Percentiles rank a stretch among this genome's conserved stretches.
phyloP scores from a whole-genome alignment of 78 protist genomes.

The Chrysochromulina parva region DNA sequence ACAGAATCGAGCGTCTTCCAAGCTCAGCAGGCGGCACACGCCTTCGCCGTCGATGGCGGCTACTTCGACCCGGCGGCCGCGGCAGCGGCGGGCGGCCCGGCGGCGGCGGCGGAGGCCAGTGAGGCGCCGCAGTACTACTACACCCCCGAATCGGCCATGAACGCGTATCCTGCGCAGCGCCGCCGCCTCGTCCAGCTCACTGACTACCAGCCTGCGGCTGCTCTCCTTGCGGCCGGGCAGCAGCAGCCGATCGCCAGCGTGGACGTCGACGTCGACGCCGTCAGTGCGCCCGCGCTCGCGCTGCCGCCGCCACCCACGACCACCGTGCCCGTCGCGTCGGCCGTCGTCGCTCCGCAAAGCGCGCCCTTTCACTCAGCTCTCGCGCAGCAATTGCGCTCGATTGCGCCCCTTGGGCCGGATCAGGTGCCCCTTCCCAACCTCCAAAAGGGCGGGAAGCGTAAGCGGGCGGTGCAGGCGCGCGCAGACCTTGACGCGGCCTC shows the following conservation, averaged over 20 bases:
- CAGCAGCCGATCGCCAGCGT: background rate
- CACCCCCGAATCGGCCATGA: background rate
- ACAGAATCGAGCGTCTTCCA: background rate
- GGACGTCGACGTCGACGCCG: too few species aligned
- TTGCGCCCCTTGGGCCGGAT: background rate
- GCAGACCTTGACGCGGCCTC: background rate
- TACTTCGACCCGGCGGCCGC: too few species aligned
- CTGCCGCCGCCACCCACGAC: too few species aligned
- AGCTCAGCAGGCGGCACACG: too few species aligned
- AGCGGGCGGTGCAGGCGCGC: conserved; percentile 11
- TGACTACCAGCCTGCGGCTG: background rate
- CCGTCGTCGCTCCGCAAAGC: too few species aligned
- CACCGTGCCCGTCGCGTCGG: too few species aligned
- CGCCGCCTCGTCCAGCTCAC: conserved; percentile 19
- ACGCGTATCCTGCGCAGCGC: background rate
- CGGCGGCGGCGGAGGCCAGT: too few species aligned
- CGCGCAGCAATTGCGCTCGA: background rate
- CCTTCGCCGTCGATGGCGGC: too few species aligned
- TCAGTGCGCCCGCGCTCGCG: too few species aligned
- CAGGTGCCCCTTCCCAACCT: background rate
- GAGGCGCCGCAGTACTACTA: background rate
- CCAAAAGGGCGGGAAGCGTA: background rate
- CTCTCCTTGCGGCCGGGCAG: background rate
- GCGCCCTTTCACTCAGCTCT: too few species aligned
- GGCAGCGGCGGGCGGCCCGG: too few species aligned